Evolutionary conservation across 179 eudicot genomes (phyloP).

Genomic region (Beta corolliflora): DNA sequence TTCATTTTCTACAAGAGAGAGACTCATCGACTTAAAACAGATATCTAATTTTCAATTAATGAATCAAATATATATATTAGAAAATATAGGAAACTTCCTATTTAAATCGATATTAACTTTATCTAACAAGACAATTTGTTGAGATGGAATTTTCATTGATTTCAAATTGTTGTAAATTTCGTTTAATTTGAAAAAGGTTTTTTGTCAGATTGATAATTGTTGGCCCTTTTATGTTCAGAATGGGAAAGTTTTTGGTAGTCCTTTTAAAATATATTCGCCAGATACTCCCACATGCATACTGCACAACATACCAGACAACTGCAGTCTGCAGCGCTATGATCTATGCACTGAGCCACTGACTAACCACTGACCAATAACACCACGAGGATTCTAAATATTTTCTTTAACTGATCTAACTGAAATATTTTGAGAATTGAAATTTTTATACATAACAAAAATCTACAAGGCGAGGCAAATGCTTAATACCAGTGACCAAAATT

Average conservation of each 20-base stretch:
- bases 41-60: too few relatives aligned
- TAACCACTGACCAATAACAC: not conserved
- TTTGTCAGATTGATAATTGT: not conserved
- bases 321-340: not conserved
- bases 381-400: too few relatives aligned
- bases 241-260: not conserved
- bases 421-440: not conserved
- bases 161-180: too few relatives aligned
- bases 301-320: not conserved
- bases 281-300: not conserved
- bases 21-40: too few relatives aligned
- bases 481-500: constrained; percentile 12
- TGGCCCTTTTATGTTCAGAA: too few relatives aligned
- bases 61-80: too few relatives aligned
- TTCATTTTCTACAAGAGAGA: too few relatives aligned
- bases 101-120: too few relatives aligned
- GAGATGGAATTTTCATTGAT: too few relatives aligned
- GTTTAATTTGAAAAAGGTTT: not conserved
- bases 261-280: not conserved
- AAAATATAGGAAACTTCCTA: too few relatives aligned
- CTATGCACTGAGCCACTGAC: not conserved
- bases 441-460: constrained; percentile 11
- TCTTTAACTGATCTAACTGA: not conserved
- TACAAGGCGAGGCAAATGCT: constrained; percentile 19
- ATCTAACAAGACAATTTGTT: too few relatives aligned